phyloP scores from a whole-genome alignment of 805 yeast species.

The Wickerhamomyces ciferrii region DNA sequence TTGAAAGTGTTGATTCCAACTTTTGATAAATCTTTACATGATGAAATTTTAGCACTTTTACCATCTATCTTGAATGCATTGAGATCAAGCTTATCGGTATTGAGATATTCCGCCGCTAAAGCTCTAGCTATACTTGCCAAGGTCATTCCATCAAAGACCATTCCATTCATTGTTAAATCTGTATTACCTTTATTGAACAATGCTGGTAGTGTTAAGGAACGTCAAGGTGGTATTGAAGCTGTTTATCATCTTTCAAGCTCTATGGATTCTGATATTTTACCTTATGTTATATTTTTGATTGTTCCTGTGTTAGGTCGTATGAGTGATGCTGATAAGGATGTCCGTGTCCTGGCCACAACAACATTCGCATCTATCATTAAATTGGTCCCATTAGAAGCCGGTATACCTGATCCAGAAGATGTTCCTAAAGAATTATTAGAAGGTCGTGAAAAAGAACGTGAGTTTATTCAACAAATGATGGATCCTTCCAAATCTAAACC shows the following conservation, averaged over 20 bases:
- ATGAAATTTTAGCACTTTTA: conserved; percentile 45
- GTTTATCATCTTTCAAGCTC: conserved; percentile 77
- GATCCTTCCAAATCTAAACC: conserved; percentile 88
- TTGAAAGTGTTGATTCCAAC: conserved; percentile 67
- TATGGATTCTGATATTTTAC: conserved; percentile 87
- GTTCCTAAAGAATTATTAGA: conserved; percentile 78
- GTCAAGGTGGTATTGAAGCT: conserved; percentile 94
- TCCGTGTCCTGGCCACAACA: conserved; percentile 88
- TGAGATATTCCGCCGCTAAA: conserved; percentile 87
- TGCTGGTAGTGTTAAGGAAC: conserved; percentile 59
- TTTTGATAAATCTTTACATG: conserved; percentile 42
- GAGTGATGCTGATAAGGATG: conserved; percentile 91
- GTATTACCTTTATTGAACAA: conserved; percentile 78
- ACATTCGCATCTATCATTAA: conserved; percentile 96
- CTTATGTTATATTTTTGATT: conserved; percentile 90
- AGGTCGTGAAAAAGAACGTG: conserved; percentile 92
- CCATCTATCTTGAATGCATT: conserved; percentile 49
- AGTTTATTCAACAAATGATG: conserved; percentile 95
- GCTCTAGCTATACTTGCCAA: conserved; percentile 78
- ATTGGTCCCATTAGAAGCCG: conserved; percentile 94
- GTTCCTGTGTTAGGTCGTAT: conserved; percentile 96
- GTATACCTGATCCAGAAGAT: conserved; percentile 91
- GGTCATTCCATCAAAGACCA: conserved; percentile 60
- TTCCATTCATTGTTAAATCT: conserved; percentile 72
- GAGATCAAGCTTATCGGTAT: conserved; percentile 69